These are phyloP conservation scores for Claviceps fusiformis DNA, from an alignment of 2,329 filamentous ascomycete genomes.

Conservation along the genomic window DNA sequence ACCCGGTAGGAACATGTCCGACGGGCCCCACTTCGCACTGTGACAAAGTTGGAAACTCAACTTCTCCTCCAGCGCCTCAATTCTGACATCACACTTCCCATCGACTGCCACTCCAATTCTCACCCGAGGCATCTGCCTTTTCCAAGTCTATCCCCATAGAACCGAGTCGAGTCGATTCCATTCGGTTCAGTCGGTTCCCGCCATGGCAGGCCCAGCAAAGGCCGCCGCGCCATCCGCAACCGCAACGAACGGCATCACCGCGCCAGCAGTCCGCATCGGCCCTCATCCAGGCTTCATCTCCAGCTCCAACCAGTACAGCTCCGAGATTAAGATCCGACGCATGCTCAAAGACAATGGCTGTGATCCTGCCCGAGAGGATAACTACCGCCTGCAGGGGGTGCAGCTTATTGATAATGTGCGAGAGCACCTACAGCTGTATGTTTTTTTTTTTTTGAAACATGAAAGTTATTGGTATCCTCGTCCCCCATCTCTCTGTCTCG, in stretches of 20 bases:
- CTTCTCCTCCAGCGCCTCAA: background rate
- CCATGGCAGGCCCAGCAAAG: slow-evolving; percentile 4
- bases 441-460: background rate
- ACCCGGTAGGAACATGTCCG: background rate
- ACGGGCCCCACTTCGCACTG: background rate
- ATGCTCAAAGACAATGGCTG: slow-evolving; percentile 56
- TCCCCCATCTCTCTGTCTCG: too few species aligned
- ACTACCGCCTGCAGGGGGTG: slow-evolving; percentile 70
- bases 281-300: slow-evolving; percentile 35
- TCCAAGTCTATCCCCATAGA: background rate
- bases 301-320: slow-evolving; percentile 56
- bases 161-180: too few species aligned
- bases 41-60: background rate
- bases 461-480: too few species aligned
- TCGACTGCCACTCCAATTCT: background rate
- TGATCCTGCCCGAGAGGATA: slow-evolving; percentile 68
- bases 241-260: slow-evolving; percentile 7
- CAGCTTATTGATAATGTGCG: slow-evolving; percentile 80
- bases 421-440: slow-evolving; percentile 64
- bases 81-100: background rate
- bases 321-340: slow-evolving; percentile 66
- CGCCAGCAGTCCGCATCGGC: slow-evolving; percentile 13
- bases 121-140: background rate
- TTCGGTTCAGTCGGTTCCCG: too few species aligned
- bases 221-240: background rate